Conservation (phyloP, 768 basidiomycete genomes). For the Multifurca ochricompacta region DNA sequence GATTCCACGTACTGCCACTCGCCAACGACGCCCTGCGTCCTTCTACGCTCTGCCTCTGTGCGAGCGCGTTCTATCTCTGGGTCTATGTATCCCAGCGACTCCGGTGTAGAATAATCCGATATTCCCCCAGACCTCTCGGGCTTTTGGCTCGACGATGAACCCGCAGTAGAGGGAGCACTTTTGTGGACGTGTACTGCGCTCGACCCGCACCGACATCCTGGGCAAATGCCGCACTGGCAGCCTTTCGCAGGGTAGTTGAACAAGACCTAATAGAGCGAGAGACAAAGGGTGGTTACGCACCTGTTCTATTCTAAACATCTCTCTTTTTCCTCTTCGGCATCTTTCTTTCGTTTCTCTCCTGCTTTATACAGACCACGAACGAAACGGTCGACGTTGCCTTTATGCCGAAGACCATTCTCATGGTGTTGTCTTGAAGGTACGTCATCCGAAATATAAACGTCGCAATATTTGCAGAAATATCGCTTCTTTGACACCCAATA, state of each 20-base stretch:
- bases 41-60: conserved; percentile 52
- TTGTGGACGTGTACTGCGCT: conserved; percentile 28
- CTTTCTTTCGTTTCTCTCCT: conserved; percentile 81
- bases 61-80: conserved; percentile 60
- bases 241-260: conserved; percentile 34
- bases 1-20: conserved; percentile 63
- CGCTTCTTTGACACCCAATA: conserved; percentile 92
- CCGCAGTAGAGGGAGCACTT: conserved; percentile 19
- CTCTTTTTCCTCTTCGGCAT: conserved; percentile 76
- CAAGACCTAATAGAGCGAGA: background rate
- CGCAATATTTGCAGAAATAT: conserved; percentile 96
- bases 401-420: conserved; percentile 88
- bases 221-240: conserved; percentile 73
- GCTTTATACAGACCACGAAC: conserved; percentile 89
- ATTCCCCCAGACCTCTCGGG: conserved; percentile 56
- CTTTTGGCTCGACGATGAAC: conserved; percentile 10
- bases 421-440: conserved; percentile 85
- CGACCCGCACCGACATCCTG: conserved; percentile 67
- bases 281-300: conserved; percentile 33
- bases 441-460: conserved; percentile 95
- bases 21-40: conserved; percentile 63
- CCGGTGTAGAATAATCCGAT: conserved; percentile 84
- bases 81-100: conserved; percentile 72
- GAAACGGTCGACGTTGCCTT: conserved; percentile 89
- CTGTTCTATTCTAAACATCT: conserved; percentile 81